Evolutionary conservation across 495 filamentous ascomycete species (phyloP), one percentile per base, ranked within the genome.

Genomic region (Aspergillus egyptiacus): DNA sequence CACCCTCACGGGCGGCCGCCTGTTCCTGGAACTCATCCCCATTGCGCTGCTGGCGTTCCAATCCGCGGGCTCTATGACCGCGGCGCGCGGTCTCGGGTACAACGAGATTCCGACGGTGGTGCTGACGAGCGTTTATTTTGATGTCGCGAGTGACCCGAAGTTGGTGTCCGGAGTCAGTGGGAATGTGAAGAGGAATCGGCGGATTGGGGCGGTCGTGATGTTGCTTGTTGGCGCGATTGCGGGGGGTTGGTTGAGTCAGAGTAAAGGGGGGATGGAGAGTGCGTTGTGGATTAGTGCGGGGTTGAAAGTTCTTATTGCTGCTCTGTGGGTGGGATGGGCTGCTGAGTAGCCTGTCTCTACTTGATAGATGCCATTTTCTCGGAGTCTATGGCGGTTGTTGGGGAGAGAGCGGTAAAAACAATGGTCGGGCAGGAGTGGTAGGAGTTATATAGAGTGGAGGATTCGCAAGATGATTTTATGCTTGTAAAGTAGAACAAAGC

Each of bases 31-130:
- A 51, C 57, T 84, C 22, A 69, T 79, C 9, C 75, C 81, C 2
- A 72, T 88, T 22, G 82, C 68, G 1, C 66, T 88, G 19, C 64
- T 89, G 40, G 81, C 82, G 2, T 85, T 88, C 62, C 84, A 88
- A 60, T 81, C 77, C 19, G 82, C 82, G 4, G 83, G 83, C 0
- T 80, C 82, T 51, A 87, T 88, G 55, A 77, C 81, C 3, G 78
- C 77, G 39, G 79, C 71, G 44, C 69, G 85, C 5, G 60, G 77
- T 10, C 61, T 89, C 35, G 83, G 82, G 1, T 78, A 82, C 52
- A 77, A 78, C 53, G 85, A 88, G 65, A 77, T 89, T 35, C 85
- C 85, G 18, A 84, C 82, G 4, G 84, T 83, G 17, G 85, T 89
- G 10, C 64, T 87, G 59, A 89, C 85, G 9, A 83, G 74, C 46